These are phyloP conservation scores for Bifiguratus adelaidae DNA, from an alignment of 192 early-diverging fungal species.

Conservation along the genomic window DNA sequence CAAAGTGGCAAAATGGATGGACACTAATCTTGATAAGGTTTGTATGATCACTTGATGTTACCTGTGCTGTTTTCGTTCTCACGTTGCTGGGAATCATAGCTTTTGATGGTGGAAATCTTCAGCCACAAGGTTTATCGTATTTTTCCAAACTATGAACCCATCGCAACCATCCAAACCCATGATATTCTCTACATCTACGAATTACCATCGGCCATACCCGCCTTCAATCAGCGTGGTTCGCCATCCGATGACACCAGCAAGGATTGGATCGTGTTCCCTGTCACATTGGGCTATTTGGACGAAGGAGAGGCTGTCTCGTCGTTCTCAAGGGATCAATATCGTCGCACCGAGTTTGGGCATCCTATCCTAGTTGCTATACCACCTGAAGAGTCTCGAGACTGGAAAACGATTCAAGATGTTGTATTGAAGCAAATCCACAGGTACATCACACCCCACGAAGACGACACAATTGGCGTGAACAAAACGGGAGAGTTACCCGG, in stretches of 20 bases:
- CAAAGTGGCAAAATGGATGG: conserved; percentile 39
- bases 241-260: neutral
- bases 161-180: conserved; percentile 17
- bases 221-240: neutral
- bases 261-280: conserved; percentile 5
- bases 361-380: conserved; percentile 31
- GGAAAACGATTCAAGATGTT: conserved; percentile 19
- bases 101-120: conserved; percentile 42
- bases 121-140: conserved; percentile 42
- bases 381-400: conserved; percentile 19
- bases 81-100: neutral
- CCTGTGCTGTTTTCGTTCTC: neutral
- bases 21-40: too few species aligned
- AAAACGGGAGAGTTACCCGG: too few species aligned
- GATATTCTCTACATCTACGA: conserved; percentile 22
- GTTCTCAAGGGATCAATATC: too few species aligned
- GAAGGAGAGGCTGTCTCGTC: too few species aligned
- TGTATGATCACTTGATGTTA: neutral
- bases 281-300: too few species aligned
- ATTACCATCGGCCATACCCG: conserved; percentile 13
- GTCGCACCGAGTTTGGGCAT: conserved; percentile 17
- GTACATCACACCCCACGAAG: conserved; percentile 28
- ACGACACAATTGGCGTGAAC: conserved; percentile 25
- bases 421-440: conserved; percentile 25
- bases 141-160: conserved; percentile 32